Evolutionary conservation across 2,329 filamentous ascomycete species (phyloP).

Genomic region (Cercospora beticola): DNA sequence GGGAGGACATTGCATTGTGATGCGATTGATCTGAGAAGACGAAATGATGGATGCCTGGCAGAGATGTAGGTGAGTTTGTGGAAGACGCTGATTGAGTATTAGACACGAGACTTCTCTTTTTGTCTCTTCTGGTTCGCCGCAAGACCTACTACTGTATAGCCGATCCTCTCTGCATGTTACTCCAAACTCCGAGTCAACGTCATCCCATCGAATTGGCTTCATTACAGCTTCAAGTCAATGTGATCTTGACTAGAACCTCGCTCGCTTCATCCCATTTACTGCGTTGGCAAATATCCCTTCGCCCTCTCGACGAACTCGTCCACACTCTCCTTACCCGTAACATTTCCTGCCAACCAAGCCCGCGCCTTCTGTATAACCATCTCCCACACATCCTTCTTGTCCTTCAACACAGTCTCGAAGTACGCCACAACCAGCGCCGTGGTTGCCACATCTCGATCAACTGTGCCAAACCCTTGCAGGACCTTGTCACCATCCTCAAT

Average conservation of each 20-base stretch:
- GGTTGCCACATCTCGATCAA: conserved; percentile 27
- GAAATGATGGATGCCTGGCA: no score
- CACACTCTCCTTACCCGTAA: conserved; percentile 1
- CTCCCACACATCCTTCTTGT: conserved; percentile 60
- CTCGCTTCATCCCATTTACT: background rate
- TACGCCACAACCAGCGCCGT: conserved; percentile 51
- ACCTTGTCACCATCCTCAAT: background rate
- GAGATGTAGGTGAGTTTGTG: no score
- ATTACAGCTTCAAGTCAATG: background rate
- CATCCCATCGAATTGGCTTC: no score
- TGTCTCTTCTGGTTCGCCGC: no score
- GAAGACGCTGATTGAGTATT: no score
- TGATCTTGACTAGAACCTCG: no score
- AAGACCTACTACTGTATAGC: no score
- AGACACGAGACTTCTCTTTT: no score
- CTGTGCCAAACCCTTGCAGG: conserved; percentile 7
- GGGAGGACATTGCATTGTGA: no score
- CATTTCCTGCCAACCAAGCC: conserved; percentile 22
- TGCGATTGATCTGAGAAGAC: no score
- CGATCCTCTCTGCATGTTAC: no score
- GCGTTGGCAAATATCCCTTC: background rate
- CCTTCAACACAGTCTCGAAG: conserved; percentile 49
- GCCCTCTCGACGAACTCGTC: conserved; percentile 5
- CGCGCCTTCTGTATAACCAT: conserved; percentile 62
- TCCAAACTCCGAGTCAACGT: no score